Base-by-base conservation (phyloP, 2,329 filamentous ascomycete genomes). In the Drechmeria coniospora region DNA sequence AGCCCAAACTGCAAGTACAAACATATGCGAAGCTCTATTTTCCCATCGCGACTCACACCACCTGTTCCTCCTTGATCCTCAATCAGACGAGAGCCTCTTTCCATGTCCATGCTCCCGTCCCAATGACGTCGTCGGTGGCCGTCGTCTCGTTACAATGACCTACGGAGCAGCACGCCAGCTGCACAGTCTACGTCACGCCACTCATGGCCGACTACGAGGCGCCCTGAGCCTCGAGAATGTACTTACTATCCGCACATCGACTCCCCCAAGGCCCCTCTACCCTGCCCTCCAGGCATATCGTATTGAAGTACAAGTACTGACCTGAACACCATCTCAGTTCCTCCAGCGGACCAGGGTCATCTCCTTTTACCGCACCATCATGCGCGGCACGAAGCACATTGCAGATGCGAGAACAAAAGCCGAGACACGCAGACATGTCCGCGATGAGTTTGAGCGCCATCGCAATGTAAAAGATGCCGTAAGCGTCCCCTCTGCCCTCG, bases 391-490 rank as follows among this genome's bases (percentile, higher is more conserved):
- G 2, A 51, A 51, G 19, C 53, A 49, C 31, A 74, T 77, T 31
- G 30, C 38, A 11, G 67, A 76, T 40, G 43, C 53, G 6, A 47
- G 40, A 3, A 67, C 66, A 5, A 63, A 59, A 27, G 49, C 51
- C n/a, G 72, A 76, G 44, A 70, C 68, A 6, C 54, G 62, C 31
- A 53, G 50, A 29, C 73, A 64, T 46, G 71, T 62, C 20, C 61
- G 69, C 13, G 61, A 64, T 32, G 72, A 77, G 43, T 74, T 76
- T 42, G 65, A 73, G 46, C 59, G 69, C 31, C 64, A 73, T 39
- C 60, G 61, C 15, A 37, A 50, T 29, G 66, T 74, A 25, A 63
- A 59, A 2, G 70, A 76, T 41, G 38, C 67, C 29, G 68, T 73
- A 47, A 25, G 64, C 54, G 6, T 20, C 18, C 18, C 18, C 18